Conservation (phyloP, 2,329 filamentous ascomycete genomes). For the Colletotrichum chlorophyti region DNA sequence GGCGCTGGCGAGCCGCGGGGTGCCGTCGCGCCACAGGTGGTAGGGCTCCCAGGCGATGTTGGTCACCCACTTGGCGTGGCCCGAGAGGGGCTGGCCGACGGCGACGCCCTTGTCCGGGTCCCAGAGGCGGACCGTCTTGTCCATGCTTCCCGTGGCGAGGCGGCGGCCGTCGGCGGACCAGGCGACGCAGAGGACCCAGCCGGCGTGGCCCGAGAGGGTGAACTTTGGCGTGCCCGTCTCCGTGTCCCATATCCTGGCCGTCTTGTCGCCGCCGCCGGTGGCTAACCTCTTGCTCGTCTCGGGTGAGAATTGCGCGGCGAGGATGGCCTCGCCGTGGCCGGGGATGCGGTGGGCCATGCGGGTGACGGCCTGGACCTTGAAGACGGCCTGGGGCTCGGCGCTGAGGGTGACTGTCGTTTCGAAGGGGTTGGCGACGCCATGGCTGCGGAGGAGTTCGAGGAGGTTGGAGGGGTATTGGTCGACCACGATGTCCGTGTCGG, state of each 20-base stretch:
- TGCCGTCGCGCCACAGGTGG: slow-evolving; percentile 78
- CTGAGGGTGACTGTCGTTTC: slow-evolving; percentile 62
- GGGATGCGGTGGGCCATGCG: slow-evolving; percentile 87
- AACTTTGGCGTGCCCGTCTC: slow-evolving; percentile 89
- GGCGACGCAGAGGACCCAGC: slow-evolving; percentile 87
- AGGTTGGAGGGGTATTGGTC: slow-evolving; percentile 64
- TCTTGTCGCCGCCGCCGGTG: slow-evolving; percentile 89
- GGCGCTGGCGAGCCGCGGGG: slow-evolving; percentile 81
- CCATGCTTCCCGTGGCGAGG: slow-evolving; percentile 90
- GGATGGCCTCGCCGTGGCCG: slow-evolving; percentile 90
- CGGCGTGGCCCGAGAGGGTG: slow-evolving; percentile 85
- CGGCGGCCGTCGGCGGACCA: slow-evolving; percentile 85
- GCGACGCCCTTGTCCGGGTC: slow-evolving; percentile 81
- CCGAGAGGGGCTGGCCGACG: slow-evolving; percentile 74
- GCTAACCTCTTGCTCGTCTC: slow-evolving; percentile 78
- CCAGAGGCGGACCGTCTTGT: slow-evolving; percentile 91
- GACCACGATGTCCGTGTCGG: slow-evolving; percentile 57
- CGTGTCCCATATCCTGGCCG: slow-evolving; percentile 92
- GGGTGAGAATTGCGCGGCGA: slow-evolving; percentile 86
- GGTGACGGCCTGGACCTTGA: slow-evolving; percentile 90
- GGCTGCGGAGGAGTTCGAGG: slow-evolving; percentile 58
- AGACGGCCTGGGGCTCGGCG: slow-evolving; percentile 86
- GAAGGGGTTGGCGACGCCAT: slow-evolving; percentile 65
- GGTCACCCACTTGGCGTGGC: slow-evolving; percentile 89
- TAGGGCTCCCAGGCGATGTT: slow-evolving; percentile 88